Evolutionary conservation across 192 early-diverging fungal genomes (phyloP).

Genomic region (Jimgerdemannia flammicorona): DNA sequence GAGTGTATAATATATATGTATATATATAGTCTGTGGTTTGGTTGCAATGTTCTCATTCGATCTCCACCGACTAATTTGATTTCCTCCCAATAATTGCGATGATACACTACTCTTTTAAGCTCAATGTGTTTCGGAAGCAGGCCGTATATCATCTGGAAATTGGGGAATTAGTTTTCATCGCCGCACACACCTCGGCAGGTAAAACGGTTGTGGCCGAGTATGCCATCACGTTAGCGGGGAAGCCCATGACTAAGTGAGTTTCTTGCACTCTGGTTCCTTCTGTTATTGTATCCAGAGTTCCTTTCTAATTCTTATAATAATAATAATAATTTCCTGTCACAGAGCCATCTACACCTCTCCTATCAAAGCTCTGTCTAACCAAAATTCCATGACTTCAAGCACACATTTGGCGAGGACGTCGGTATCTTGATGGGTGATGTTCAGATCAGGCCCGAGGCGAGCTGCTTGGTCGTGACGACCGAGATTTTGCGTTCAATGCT

Average conservation of each 20-base stretch:
- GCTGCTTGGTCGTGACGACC: conserved; percentile 92
- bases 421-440: conserved; percentile 98
- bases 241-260: conserved; percentile 82
- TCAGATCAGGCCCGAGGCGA: conserved; percentile 94
- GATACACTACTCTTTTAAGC: conserved; percentile 84
- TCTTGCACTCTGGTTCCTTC: too few relatives aligned
- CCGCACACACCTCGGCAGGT: conserved; percentile 97
- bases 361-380: conserved; percentile 85
- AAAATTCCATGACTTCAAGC: conserved; percentile 48
- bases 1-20: too few relatives aligned
- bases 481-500: conserved; percentile 98
- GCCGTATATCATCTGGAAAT: conserved; percentile 96
- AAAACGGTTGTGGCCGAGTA: conserved; percentile 99
- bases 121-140: conserved; percentile 95
- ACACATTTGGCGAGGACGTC: conserved; percentile 84
- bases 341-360: conserved; percentile 97
- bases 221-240: conserved; percentile 88
- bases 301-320: too few relatives aligned
- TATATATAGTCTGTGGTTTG: too few relatives aligned
- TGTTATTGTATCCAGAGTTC: too few relatives aligned
- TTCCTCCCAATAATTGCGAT: neutral
- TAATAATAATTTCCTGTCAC: neutral
- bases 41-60: too few relatives aligned
- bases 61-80: neutral
- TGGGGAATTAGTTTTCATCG: conserved; percentile 95